These are phyloP conservation scores for Plectosphaerella sp. DNA, from an alignment of 2,329 filamentous ascomycete species.

Conservation along the genomic window DNA sequence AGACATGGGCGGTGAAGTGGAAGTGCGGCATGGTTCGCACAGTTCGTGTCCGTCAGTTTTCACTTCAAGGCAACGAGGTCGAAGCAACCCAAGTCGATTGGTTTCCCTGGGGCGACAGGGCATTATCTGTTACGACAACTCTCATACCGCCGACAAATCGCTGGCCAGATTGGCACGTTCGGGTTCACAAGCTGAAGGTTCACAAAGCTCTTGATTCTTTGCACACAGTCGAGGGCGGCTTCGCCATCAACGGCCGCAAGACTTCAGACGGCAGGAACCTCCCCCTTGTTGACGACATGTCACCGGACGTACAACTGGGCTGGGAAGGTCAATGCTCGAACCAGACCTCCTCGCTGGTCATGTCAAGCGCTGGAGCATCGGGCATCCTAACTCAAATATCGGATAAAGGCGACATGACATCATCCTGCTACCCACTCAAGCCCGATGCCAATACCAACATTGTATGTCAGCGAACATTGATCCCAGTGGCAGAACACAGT, in stretches of 20 bases:
- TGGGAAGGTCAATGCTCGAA: slow-evolving; percentile 3
- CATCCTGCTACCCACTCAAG: slow-evolving; percentile 10
- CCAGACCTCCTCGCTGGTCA: background rate
- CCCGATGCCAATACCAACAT: slow-evolving; percentile 22
- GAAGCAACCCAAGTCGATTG: slow-evolving; percentile 7
- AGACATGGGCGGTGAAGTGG: slow-evolving; percentile 26
- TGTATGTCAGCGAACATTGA: slow-evolving; percentile 15
- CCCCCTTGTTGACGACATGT: background rate
- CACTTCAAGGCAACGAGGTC: background rate
- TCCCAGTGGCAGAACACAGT: slow-evolving; percentile 5
- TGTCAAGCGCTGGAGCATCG: slow-evolving; percentile 4
- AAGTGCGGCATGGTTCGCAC: slow-evolving; percentile 13
- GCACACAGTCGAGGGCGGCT: slow-evolving; percentile 15
- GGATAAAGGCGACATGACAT: background rate
- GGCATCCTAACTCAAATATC: background rate
- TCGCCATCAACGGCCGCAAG: slow-evolving; percentile 12
- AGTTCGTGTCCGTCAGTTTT: background rate
- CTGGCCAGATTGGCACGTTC: slow-evolving; percentile 28
- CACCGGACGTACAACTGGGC: background rate
- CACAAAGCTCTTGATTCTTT: background rate
- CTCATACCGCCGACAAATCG: slow-evolving; percentile 20
- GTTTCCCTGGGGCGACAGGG: slow-evolving; percentile 21
- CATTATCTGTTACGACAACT: slow-evolving; percentile 18
- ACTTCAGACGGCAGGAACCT: slow-evolving; percentile 2
- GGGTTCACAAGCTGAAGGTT: slow-evolving; percentile 16